These are phyloP conservation scores for Phylloporus scabripes DNA, from an alignment of 768 basidiomycete genomes.

Conservation along the genomic window DNA sequence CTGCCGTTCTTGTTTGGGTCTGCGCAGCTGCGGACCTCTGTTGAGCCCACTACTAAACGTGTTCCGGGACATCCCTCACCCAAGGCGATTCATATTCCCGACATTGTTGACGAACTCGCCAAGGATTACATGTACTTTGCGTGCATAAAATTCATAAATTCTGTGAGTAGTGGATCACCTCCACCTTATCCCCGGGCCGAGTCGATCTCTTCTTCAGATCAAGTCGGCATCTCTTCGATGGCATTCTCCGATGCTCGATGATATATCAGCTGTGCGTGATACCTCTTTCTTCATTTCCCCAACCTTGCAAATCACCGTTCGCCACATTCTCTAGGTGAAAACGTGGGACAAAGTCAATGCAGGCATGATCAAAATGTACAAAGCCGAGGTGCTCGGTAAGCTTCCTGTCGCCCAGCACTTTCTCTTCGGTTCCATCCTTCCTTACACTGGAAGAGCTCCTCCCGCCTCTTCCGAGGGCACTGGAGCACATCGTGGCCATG, in stretches of 20 bases:
- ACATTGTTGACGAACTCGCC: constrained; percentile 87
- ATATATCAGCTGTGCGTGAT: constrained; percentile 73
- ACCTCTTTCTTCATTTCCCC: not conserved
- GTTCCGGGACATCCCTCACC: constrained; percentile 72
- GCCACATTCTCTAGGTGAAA: constrained; percentile 48
- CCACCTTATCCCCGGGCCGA: not conserved
- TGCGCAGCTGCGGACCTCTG: constrained; percentile 50
- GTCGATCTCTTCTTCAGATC: constrained; percentile 45
- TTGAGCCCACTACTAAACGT: constrained; percentile 8
- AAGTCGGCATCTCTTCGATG: constrained; percentile 93
- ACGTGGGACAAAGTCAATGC: constrained; percentile 95
- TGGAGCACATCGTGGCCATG: constrained; percentile 17
- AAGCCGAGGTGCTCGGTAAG: constrained; percentile 90
- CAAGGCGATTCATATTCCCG: constrained; percentile 86
- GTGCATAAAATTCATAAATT: constrained; percentile 94
- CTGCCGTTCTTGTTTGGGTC: constrained; percentile 86
- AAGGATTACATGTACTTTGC: constrained; percentile 96
- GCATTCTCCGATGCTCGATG: constrained; percentile 99
- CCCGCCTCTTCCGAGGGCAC: constrained; percentile 26
- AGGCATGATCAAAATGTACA: constrained; percentile 98
- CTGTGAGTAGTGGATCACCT: constrained; percentile 43
- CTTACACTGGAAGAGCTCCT: constrained; percentile 56
- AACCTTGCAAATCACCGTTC: not conserved
- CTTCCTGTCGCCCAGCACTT: constrained; percentile 97
- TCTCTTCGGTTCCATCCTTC: constrained; percentile 79